These are phyloP conservation scores for Penicillium silybi DNA, from an alignment of 495 filamentous ascomycete species.

Conservation along the genomic window DNA sequence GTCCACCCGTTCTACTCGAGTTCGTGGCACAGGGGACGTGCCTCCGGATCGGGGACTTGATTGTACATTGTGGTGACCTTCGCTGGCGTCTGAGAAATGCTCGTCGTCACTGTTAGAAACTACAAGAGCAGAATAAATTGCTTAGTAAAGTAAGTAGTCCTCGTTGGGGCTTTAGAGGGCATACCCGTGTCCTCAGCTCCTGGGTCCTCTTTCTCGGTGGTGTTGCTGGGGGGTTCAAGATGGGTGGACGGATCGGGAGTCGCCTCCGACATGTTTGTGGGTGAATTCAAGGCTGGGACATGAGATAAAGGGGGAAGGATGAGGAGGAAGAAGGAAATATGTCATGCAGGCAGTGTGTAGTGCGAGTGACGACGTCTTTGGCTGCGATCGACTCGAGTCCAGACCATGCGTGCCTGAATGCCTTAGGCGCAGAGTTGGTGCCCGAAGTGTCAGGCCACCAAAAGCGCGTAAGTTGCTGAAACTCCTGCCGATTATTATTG, in stretches of 20 bases:
- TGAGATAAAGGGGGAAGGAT: constrained; percentile 14
- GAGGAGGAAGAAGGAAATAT: constrained; percentile 13
- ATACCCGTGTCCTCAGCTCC: constrained; percentile 81
- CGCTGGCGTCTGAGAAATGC: constrained; percentile 86
- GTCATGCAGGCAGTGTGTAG: constrained; percentile 18
- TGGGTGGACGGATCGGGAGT: constrained; percentile 35
- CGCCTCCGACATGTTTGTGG: constrained; percentile 40
- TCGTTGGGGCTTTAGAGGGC: constrained; percentile 11
- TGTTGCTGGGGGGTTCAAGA: constrained; percentile 64
- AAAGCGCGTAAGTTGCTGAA: constrained; percentile 18
- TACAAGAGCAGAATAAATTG: constrained; percentile 1
- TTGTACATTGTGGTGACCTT: constrained; percentile 48
- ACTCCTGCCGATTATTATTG: constrained; percentile 27
- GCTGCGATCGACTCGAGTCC: constrained; percentile 38
- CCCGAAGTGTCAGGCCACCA: constrained; percentile 12
- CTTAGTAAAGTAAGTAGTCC: constrained; percentile 4
- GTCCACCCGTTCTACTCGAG: constrained; percentile 61
- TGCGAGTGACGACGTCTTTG: constrained; percentile 28
- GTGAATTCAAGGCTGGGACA: constrained; percentile 14
- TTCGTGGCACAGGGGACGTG: constrained; percentile 56
- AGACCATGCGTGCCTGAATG: constrained; percentile 32
- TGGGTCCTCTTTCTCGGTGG: constrained; percentile 64
- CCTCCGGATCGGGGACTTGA: constrained; percentile 34
- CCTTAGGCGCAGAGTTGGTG: constrained; percentile 25
- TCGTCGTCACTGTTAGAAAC: constrained; percentile 74